Percentiles rank a stretch among this genome's conserved stretches.
phyloP scores from a whole-genome alignment of 352 stramenopile species.

The Pythium angustatum region DNA sequence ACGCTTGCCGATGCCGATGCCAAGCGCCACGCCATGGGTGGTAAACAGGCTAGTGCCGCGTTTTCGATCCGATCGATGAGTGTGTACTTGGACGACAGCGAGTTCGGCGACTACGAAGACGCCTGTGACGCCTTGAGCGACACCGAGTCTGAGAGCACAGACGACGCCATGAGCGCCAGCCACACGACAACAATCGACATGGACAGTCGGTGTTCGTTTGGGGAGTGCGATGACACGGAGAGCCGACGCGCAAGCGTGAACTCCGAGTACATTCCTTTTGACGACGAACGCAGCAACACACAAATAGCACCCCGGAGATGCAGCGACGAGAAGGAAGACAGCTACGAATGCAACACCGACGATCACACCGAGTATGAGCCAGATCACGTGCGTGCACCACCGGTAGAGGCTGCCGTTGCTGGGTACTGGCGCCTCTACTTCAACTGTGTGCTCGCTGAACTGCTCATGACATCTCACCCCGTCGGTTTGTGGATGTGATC shows the following conservation, averaged over 20 bases:
- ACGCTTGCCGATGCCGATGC: constrained; percentile 1
- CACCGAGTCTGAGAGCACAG: constrained; percentile 29
- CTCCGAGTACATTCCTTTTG: constrained; percentile 29
- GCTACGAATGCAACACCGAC: not conserved
- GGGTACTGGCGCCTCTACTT: no score
- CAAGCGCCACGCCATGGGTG: constrained; percentile 10
- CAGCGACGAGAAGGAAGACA: not conserved
- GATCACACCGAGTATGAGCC: not conserved
- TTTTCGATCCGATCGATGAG: constrained; percentile 27
- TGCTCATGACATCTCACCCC: constrained; percentile 14
- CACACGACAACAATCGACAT: constrained; percentile 13
- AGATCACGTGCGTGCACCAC: not conserved
- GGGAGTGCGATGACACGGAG: constrained; percentile 11
- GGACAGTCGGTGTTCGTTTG: constrained; percentile 8
- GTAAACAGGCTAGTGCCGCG: constrained; percentile 19
- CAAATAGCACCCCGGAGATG: no score
- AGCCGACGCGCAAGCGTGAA: constrained; percentile 1
- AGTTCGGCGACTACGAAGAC: constrained; percentile 17
- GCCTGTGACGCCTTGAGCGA: constrained; percentile 11
- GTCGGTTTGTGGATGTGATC: not conserved
- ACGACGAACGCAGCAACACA: constrained; percentile 14
- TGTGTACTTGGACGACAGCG: constrained; percentile 15
- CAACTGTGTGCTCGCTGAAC: constrained; percentile 15
- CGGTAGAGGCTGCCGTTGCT: no score
- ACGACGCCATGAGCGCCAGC: constrained; percentile 5